Evolutionary conservation across 1,284 basidiomycete genomes (phyloP).

Genomic region (Cutaneotrichosporon cyanovorans): DNA sequence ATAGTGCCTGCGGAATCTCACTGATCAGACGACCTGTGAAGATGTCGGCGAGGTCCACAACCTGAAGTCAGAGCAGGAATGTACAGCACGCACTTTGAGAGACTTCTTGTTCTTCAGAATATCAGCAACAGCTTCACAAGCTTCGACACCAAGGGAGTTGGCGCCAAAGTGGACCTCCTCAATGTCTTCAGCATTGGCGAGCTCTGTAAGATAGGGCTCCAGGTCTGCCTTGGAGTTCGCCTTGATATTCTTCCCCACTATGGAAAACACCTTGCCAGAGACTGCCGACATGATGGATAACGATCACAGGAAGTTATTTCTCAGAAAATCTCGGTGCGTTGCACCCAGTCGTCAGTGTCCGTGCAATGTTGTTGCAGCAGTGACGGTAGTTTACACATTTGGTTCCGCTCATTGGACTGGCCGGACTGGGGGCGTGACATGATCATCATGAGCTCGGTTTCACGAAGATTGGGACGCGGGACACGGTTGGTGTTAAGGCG

Average conservation of each 20-base stretch:
- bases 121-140: constrained; percentile 74
- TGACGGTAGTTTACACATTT: no score
- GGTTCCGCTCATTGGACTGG: no score
- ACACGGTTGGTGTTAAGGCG: no score
- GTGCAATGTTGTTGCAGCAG: no score
- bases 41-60: constrained; percentile 94
- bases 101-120: constrained; percentile 63
- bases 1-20: constrained; percentile 87
- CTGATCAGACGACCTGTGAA: constrained; percentile 94
- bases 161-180: constrained; percentile 91
- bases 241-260: constrained; percentile 71
- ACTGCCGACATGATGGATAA: constrained; percentile 14
- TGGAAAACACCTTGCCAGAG: constrained; percentile 50
- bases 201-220: constrained; percentile 63
- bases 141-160: constrained; percentile 93
- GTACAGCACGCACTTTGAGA: constrained; percentile 56
- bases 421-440: no score
- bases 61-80: constrained; percentile 49
- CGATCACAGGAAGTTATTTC: no score
- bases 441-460: neutral
- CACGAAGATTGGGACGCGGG: no score
- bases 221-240: constrained; percentile 74
- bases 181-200: constrained; percentile 56
- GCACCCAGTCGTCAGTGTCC: no score
- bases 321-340: no score